Conservation (phyloP, 2,329 filamentous ascomycete genomes). For the Colletotrichum filicis region DNA sequence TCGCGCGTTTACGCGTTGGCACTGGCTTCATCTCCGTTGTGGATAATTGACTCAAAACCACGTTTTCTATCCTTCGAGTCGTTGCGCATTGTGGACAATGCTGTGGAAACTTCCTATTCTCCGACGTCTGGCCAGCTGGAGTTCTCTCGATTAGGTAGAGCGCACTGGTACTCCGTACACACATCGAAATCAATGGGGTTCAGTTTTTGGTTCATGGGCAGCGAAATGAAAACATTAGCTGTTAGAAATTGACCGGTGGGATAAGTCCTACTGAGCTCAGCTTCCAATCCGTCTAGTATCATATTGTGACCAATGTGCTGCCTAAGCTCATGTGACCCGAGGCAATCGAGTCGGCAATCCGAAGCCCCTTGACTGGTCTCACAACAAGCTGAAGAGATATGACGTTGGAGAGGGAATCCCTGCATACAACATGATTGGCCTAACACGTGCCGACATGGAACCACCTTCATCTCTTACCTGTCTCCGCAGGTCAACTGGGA, state of each 20-base stretch:
- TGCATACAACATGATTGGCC: neutral
- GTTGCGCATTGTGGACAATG: neutral
- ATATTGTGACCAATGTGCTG: no score
- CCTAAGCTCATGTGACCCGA: neutral
- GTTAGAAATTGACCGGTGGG: neutral
- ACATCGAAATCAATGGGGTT: neutral
- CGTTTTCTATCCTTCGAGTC: neutral
- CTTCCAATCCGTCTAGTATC: neutral
- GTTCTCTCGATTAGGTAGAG: neutral
- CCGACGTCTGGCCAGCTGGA: neutral
- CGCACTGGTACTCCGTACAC: neutral
- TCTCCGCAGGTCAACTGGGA: neutral
- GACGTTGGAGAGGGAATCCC: neutral
- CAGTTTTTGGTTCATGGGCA: neutral
- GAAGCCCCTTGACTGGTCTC: neutral
- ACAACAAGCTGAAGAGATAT: neutral
- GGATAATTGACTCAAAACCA: neutral
- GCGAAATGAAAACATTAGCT: neutral
- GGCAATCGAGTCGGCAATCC: neutral
- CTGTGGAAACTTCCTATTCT: neutral
- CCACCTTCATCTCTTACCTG: constrained; percentile 4
- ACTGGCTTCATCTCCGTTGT: neutral
- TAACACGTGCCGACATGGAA: neutral
- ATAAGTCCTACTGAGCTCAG: neutral
- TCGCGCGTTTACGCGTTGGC: neutral